Conservation (phyloP, 2,329 filamentous ascomycete species). For the Calonectria ilicicola region DNA sequence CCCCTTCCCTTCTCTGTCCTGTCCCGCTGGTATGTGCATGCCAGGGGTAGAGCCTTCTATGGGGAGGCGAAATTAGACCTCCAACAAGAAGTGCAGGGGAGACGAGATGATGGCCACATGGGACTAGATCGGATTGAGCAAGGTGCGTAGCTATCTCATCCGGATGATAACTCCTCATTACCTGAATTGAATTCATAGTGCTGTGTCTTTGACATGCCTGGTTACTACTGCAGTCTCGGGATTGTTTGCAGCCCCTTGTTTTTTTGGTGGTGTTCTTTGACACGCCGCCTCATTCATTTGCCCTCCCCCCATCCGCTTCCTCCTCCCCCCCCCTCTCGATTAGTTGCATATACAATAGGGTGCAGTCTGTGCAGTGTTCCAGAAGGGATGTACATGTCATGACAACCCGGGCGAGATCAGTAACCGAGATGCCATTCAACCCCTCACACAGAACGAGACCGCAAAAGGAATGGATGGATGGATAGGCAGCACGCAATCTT, state of each 20-base stretch:
- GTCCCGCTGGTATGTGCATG: conserved; percentile 11
- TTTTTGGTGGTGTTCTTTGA: not conserved
- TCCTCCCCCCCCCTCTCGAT: not conserved
- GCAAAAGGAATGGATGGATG: not conserved
- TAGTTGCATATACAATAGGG: not conserved
- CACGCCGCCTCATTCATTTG: too few relatives aligned
- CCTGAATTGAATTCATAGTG: conserved; percentile 2
- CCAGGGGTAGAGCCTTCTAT: conserved; percentile 7
- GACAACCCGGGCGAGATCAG: conserved; percentile 9
- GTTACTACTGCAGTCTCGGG: not conserved
- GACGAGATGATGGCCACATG: conserved; percentile 14
- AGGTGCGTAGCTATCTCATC: not conserved
- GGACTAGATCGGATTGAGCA: conserved; percentile 2
- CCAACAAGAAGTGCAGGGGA: conserved; percentile 15
- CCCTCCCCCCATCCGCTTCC: too few relatives aligned
- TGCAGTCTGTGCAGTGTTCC: not conserved
- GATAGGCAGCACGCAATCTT: not conserved
- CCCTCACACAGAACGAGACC: conserved; percentile 7
- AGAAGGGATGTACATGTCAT: conserved; percentile 10
- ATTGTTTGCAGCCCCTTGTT: not conserved
- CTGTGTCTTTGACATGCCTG: not conserved
- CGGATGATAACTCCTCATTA: not conserved
- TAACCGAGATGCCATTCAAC: conserved; percentile 14
- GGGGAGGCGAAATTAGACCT: conserved; percentile 38
- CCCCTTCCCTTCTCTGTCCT: not conserved